phyloP scores from a whole-genome alignment of 768 basidiomycete species.

The Agaricus bisporus region DNA sequence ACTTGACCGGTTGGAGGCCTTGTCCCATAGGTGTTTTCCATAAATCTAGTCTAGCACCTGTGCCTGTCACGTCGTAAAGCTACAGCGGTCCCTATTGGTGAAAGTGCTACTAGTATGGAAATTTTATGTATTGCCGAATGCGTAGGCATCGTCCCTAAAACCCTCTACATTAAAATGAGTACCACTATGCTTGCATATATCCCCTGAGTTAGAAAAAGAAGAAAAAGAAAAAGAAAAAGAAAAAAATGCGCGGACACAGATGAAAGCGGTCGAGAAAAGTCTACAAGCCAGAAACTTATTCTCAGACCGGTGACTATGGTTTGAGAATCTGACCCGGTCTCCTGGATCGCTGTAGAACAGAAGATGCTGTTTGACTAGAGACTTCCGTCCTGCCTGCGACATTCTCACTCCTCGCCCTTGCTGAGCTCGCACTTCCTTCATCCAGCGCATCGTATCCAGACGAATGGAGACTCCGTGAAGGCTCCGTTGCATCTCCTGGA shows the following conservation, averaged over 20 bases:
- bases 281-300: not conserved
- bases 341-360: constrained; percentile 18
- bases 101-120: no score
- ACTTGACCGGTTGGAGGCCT: constrained; percentile 46
- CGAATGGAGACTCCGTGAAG: not conserved
- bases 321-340: constrained; percentile 18
- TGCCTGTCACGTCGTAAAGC: no score
- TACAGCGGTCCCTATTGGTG: no score
- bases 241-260: no score
- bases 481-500: constrained; percentile 15
- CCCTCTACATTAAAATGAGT: no score
- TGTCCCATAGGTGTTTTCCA: constrained; percentile 60
- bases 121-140: no score
- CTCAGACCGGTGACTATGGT: not conserved
- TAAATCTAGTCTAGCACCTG: not conserved
- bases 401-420: constrained; percentile 12
- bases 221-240: no score
- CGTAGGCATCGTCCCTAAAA: no score
- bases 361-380: constrained; percentile 10
- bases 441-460: constrained; percentile 11
- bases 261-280: not conserved
- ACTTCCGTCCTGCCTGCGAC: constrained; percentile 15
- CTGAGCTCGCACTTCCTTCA: constrained; percentile 12
- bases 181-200: no score
- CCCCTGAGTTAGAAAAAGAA: no score